phyloP scores from a whole-genome alignment of 1,284 basidiomycete genomes.

The Vanrija sp. region DNA sequence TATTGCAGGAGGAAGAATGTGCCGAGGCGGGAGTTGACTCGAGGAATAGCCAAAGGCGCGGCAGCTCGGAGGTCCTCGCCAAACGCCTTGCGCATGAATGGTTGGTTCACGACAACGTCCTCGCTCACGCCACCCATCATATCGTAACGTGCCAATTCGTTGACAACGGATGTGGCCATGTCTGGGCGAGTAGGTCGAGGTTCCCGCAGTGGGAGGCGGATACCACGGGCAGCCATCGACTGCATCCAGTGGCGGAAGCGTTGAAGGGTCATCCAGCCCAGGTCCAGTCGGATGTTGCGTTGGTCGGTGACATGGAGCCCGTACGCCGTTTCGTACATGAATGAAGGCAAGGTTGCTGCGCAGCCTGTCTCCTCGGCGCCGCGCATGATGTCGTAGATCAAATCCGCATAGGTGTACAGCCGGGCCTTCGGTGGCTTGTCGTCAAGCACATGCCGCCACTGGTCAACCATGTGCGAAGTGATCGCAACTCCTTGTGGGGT shows the following conservation, averaged over 20 bases:
- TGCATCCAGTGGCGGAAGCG: conserved; percentile 39
- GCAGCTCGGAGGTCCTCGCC: conserved; percentile 12
- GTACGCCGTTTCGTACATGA: conserved; percentile 33
- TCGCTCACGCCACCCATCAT: conserved; percentile 23
- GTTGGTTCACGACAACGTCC: conserved; percentile 22
- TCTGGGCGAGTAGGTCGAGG: not conserved
- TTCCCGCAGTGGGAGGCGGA: not conserved
- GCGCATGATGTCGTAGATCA: conserved; percentile 27
- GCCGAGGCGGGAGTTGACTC: conserved; percentile 8
- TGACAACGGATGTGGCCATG: conserved; percentile 23
- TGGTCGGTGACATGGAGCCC: conserved; percentile 41
- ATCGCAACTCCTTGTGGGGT: conserved; percentile 19
- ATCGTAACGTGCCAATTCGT: conserved; percentile 22
- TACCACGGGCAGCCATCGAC: not conserved
- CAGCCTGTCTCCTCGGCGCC: conserved; percentile 10
- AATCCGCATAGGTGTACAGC: not conserved
- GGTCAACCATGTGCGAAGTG: conserved; percentile 10
- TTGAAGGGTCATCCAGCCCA: conserved; percentile 38
- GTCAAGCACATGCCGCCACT: conserved; percentile 14
- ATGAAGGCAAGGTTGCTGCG: conserved; percentile 23
- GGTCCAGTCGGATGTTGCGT: conserved; percentile 33
- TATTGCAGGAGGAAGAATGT: conserved; percentile 20
- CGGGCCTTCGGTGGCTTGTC: not conserved
- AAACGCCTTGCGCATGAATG: conserved; percentile 31
- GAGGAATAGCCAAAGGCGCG: no score